These are phyloP conservation scores for Eimeria sp. DNA, from an alignment of 169 alveolate species.

Conservation along the genomic window DNA sequence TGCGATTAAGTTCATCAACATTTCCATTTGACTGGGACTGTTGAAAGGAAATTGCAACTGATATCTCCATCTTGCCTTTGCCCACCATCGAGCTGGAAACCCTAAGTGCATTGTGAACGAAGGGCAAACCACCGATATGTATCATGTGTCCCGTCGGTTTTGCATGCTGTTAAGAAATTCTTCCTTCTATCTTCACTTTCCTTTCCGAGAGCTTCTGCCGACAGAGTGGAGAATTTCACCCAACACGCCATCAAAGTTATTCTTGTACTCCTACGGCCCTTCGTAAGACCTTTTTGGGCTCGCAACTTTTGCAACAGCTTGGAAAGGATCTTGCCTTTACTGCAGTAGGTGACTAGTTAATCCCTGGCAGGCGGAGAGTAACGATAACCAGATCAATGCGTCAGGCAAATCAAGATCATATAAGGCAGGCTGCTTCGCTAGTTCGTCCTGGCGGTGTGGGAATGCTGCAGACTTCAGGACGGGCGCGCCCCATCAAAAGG, in stretches of 20 bases:
- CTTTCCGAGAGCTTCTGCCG: background rate
- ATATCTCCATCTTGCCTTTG: background rate
- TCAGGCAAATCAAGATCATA: background rate
- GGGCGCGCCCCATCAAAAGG: constrained; percentile 1
- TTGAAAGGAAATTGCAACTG: background rate
- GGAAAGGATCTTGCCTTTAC: constrained; percentile 51
- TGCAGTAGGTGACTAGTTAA: constrained; percentile 11
- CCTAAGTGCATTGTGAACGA: background rate
- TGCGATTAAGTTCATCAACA: background rate
- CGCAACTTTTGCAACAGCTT: constrained; percentile 62
- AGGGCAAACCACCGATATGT: background rate
- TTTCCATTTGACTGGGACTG: background rate
- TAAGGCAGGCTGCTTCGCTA: background rate
- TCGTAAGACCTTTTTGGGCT: constrained; percentile 55
- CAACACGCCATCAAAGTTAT: constrained; percentile 62
- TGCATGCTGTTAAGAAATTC: background rate
- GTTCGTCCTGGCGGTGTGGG: background rate
- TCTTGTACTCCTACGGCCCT: constrained; percentile 44
- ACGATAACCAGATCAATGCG: background rate
- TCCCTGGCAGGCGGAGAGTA: background rate
- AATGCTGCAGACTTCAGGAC: constrained; percentile 21
- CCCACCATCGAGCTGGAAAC: background rate
- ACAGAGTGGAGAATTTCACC: constrained; percentile 31
- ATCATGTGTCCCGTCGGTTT: background rate
- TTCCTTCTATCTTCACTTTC: background rate